Conservation (phyloP, 352 stramenopile species). For the Globisporangium alternatum region DNA sequence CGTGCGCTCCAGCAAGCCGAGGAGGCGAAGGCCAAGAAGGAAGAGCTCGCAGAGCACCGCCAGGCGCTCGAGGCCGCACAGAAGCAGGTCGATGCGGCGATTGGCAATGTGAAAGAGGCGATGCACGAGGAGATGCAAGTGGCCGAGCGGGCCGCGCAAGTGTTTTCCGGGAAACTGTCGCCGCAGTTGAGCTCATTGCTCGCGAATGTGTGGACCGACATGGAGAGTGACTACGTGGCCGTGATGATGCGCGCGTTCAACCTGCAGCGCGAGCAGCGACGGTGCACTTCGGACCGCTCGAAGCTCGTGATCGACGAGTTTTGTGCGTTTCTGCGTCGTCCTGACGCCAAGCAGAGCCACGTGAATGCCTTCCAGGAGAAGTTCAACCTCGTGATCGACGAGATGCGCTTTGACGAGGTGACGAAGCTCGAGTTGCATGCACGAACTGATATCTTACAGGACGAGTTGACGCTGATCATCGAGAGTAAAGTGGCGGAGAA, state of each 20-base stretch:
- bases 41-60: conserved; percentile 56
- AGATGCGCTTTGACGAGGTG: conserved; percentile 79
- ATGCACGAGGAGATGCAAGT: conserved; percentile 19
- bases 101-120: conserved; percentile 21
- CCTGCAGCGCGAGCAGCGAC: conserved; percentile 34
- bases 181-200: conserved; percentile 31
- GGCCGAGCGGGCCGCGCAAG: conserved; percentile 4
- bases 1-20: conserved; percentile 50
- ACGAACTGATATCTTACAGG: conserved; percentile 64
- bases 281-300: conserved; percentile 23
- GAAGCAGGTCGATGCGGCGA: conserved; percentile 31
- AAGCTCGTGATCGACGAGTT: conserved; percentile 44
- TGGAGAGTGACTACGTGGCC: conserved; percentile 52
- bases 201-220: conserved; percentile 45
- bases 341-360: conserved; percentile 62
- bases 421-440: conserved; percentile 84
- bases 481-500: conserved; percentile 38
- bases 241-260: conserved; percentile 46
- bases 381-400: conserved; percentile 80
- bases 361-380: conserved; percentile 65
- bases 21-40: conserved; percentile 77
- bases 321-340: conserved; percentile 49
- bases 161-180: conserved; percentile 35
- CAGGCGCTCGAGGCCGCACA: conserved; percentile 32
- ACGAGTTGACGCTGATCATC: conserved; percentile 50